phyloP scores from a whole-genome alignment of 176 grass and related monocot species.

The Thalia dealbata region DNA sequence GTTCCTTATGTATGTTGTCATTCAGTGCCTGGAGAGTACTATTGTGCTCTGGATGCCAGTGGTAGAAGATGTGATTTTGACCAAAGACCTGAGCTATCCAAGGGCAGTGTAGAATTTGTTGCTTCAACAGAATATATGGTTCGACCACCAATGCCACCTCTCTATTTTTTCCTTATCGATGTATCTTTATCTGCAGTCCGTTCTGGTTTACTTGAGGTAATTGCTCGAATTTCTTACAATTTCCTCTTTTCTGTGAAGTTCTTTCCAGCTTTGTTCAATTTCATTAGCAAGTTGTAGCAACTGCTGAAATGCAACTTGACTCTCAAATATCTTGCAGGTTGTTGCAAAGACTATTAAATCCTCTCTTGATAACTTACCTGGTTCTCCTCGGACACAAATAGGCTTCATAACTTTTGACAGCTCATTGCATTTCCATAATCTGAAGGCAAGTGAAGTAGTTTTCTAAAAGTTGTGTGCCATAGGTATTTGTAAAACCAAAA shows the following conservation, averaged over 20 bases:
- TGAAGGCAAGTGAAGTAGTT: slow-evolving; percentile 48
- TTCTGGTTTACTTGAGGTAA: slow-evolving; percentile 78
- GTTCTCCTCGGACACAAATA: slow-evolving; percentile 80
- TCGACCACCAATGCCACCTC: slow-evolving; percentile 89
- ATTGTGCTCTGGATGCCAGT: slow-evolving; percentile 65
- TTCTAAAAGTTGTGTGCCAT: neutral
- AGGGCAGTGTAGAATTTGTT: slow-evolving; percentile 95
- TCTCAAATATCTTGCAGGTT: slow-evolving; percentile 35
- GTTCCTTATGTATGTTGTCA: slow-evolving; percentile 11
- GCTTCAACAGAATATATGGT: slow-evolving; percentile 98
- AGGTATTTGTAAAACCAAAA: neutral
- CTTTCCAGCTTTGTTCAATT: neutral
- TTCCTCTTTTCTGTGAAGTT: neutral
- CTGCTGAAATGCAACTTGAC: neutral
- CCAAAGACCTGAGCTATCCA: slow-evolving; percentile 85
- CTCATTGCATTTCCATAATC: slow-evolving; percentile 94
- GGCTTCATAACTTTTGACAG: slow-evolving; percentile 91
- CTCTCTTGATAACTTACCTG: slow-evolving; percentile 65
- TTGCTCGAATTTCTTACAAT: neutral
- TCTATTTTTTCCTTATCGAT: slow-evolving; percentile 95
- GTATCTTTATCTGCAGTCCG: slow-evolving; percentile 69
- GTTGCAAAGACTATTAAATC: slow-evolving; percentile 86
- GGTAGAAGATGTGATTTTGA: slow-evolving; percentile 77
- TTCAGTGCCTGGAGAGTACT: slow-evolving; percentile 84
- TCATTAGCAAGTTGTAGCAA: neutral